A percentile compares a stretch with the other conserved stretches of the same genome.
Conservation (phyloP, 441 rosid genomes). For the Raphanus hybrid region DNA sequence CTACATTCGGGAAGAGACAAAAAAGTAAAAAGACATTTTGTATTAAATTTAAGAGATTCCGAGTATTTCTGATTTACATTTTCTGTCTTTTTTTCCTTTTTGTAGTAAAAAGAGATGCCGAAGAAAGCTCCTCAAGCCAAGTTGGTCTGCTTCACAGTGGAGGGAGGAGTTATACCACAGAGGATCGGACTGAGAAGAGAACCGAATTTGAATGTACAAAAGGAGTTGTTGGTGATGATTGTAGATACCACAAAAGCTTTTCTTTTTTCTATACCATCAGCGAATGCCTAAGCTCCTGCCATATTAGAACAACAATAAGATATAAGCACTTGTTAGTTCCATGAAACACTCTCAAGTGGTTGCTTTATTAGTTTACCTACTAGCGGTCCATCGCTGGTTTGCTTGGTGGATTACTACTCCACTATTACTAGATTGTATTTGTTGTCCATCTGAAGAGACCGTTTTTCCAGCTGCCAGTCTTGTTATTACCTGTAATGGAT, state of each 20-base stretch:
- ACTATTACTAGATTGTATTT: slow-evolving; percentile 45
- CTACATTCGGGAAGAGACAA: neutral
- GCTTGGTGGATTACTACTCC: slow-evolving; percentile 24
- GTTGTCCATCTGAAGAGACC: slow-evolving; percentile 30
- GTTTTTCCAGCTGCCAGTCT: slow-evolving; percentile 11
- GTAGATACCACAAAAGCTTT: neutral
- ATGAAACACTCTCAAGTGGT: neutral
- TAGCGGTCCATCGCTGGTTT: slow-evolving; percentile 34
- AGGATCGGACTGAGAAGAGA: slow-evolving; percentile 15
- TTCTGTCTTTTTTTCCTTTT: neutral
- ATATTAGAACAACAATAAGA: slow-evolving; percentile 5
- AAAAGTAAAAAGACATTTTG: neutral
- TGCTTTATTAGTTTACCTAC: slow-evolving; percentile 21
- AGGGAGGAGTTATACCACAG: slow-evolving; percentile 13
- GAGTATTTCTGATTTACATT: slow-evolving; percentile 35
- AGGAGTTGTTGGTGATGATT: slow-evolving; percentile 12
- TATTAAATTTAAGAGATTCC: slow-evolving; percentile 12
- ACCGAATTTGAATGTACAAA: slow-evolving; percentile 33
- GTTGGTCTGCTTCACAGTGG: neutral
- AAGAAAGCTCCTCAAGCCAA: neutral
- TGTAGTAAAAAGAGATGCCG: neutral
- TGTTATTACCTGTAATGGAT: slow-evolving; percentile 24
- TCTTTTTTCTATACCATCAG: slow-evolving; percentile 40
- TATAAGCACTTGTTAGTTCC: neutral
- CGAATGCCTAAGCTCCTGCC: slow-evolving; percentile 66